A percentile compares a stretch with the other conserved stretches of the same genome.
Evolutionary conservation across 768 basidiomycete genomes (phyloP).

Genomic region (Psilocybe sp.): DNA sequence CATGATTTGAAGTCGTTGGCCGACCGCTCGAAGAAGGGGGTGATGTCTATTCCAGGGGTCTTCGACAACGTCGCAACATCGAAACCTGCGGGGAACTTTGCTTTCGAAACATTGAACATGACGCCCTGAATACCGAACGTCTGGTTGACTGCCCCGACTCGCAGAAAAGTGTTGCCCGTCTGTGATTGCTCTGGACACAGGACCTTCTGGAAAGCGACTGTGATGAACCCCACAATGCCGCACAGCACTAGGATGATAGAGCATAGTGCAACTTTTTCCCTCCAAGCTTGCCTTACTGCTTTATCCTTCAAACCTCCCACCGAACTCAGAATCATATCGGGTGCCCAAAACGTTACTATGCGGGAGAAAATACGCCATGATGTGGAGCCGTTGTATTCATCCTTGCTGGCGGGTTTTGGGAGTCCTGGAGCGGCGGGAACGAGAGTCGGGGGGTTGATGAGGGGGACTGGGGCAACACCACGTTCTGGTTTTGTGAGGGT

Average conservation of each 20-base stretch:
- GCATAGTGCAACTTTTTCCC: constrained; percentile 94
- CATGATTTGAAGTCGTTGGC: constrained; percentile 67
- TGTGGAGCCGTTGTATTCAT: constrained; percentile 44
- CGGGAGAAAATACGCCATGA: constrained; percentile 83
- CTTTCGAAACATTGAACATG: constrained; percentile 69
- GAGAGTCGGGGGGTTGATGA: constrained; percentile 78
- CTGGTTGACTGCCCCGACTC: constrained; percentile 54
- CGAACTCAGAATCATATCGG: constrained; percentile 67
- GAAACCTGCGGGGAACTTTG: constrained; percentile 48
- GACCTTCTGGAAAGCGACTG: constrained; percentile 90
- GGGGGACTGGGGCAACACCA: constrained; percentile 87
- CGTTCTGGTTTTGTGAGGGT: constrained; percentile 96
- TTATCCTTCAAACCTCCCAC: constrained; percentile 81
- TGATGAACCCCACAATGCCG: constrained; percentile 81
- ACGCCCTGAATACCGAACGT: constrained; percentile 76
- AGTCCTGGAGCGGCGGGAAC: constrained; percentile 33
- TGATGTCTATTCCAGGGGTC: constrained; percentile 83
- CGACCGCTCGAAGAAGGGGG: constrained; percentile 76
- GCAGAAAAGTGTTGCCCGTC: constrained; percentile 43
- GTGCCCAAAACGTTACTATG: constrained; percentile 89
- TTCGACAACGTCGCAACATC: constrained; percentile 57
- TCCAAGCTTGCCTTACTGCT: constrained; percentile 85
- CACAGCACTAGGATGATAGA: constrained; percentile 82
- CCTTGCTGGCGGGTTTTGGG: constrained; percentile 19
- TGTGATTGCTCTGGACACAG: constrained; percentile 70